Conservation (phyloP, 305 asterid species). For the Salvia sclarea region DNA sequence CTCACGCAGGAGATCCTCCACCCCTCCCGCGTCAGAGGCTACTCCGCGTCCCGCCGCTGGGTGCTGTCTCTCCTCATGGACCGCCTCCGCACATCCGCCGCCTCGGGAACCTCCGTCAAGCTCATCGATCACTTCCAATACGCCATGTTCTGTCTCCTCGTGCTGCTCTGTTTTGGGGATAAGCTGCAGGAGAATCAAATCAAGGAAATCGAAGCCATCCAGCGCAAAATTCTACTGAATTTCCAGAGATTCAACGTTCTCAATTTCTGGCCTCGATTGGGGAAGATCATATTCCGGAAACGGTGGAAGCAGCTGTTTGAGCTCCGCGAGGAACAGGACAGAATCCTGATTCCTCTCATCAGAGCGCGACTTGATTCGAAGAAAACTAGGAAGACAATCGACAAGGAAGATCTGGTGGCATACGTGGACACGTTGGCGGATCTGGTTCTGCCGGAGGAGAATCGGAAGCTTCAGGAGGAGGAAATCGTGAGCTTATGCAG, state of each 20-base stretch:
- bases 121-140: slow-evolving; percentile 65
- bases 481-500: slow-evolving; percentile 51
- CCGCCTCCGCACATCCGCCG: slow-evolving; percentile 32
- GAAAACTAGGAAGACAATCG: background rate
- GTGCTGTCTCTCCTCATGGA: slow-evolving; percentile 50
- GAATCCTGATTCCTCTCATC: slow-evolving; percentile 52
- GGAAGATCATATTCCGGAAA: slow-evolving; percentile 44
- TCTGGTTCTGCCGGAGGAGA: slow-evolving; percentile 43
- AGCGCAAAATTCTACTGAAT: slow-evolving; percentile 38
- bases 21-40: slow-evolving; percentile 56
- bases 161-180: slow-evolving; percentile 76
- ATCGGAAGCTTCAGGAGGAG: slow-evolving; percentile 41
- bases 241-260: slow-evolving; percentile 43
- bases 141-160: slow-evolving; percentile 70
- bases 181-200: slow-evolving; percentile 54
- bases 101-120: slow-evolving; percentile 30
- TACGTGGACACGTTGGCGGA: slow-evolving; percentile 51
- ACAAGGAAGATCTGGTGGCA: slow-evolving; percentile 25
- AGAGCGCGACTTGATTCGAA: slow-evolving; percentile 49
- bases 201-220: slow-evolving; percentile 49
- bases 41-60: slow-evolving; percentile 56
- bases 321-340: slow-evolving; percentile 47
- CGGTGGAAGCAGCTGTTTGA: slow-evolving; percentile 54
- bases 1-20: slow-evolving; percentile 67
- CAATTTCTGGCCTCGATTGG: slow-evolving; percentile 53